Conservation (phyloP, 495 filamentous ascomycete species). For the Amniculicola lignicola region DNA sequence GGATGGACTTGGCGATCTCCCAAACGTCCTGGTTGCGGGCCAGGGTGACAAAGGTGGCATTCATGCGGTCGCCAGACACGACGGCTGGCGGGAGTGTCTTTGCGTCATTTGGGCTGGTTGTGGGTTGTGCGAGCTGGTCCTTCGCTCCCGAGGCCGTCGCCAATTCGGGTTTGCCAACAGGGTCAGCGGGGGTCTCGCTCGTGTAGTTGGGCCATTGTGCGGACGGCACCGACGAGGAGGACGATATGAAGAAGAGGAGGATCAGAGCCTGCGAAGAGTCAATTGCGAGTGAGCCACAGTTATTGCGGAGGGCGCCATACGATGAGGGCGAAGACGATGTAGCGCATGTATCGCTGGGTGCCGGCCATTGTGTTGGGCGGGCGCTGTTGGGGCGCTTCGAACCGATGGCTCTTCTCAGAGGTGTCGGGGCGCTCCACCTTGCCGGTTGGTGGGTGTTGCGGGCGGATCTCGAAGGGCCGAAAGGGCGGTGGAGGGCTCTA, state of each 20-base stretch:
- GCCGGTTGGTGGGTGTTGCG: constrained; percentile 23
- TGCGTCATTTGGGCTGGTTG: constrained; percentile 34
- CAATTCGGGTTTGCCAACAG: constrained; percentile 15
- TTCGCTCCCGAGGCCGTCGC: not conserved
- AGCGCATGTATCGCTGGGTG: constrained; percentile 58
- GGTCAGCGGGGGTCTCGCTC: not conserved
- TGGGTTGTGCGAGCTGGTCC: not conserved
- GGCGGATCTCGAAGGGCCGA: constrained; percentile 2
- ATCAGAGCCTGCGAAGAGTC: constrained; percentile 56
- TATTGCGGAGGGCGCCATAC: constrained; percentile 51
- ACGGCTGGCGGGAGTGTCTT: constrained; percentile 48
- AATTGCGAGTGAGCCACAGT: not conserved
- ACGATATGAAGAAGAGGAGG: constrained; percentile 76
- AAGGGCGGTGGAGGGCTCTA: constrained; percentile 8
- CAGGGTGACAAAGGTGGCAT: constrained; percentile 94
- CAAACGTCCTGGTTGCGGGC: constrained; percentile 90
- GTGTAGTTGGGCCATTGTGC: constrained; percentile 20
- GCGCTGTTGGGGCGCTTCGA: constrained; percentile 19
- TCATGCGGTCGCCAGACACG: constrained; percentile 66
- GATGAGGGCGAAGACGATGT: constrained; percentile 81
- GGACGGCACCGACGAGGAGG: constrained; percentile 50
- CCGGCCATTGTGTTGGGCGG: constrained; percentile 36
- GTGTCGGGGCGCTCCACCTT: constrained; percentile 30
- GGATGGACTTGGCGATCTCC: constrained; percentile 94
- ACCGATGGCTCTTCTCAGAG: constrained; percentile 30